Evolutionary conservation across 805 yeast genomes (phyloP).

Genomic region (Ogataea ganodermae): DNA sequence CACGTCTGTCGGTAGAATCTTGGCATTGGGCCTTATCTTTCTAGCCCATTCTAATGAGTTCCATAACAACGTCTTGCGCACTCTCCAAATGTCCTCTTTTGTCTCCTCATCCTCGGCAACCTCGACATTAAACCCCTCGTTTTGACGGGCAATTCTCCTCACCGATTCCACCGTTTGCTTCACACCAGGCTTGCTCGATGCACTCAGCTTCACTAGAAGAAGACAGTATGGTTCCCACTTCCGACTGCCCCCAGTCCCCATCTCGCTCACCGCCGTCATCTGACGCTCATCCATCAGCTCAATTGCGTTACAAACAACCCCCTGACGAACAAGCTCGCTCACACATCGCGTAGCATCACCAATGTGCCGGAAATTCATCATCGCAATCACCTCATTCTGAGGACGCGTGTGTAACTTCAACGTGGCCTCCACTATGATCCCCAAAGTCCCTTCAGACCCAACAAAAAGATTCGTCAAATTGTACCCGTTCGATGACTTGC

Average conservation of each 20-base stretch:
- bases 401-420: conserved; percentile 69
- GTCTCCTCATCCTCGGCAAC: conserved; percentile 66
- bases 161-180: conserved; percentile 50
- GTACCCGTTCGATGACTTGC: conserved; percentile 79
- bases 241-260: conserved; percentile 39
- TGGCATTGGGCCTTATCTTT: conserved; percentile 40
- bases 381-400: conserved; percentile 62
- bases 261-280: conserved; percentile 64
- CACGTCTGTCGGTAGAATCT: conserved; percentile 78
- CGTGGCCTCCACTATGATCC: conserved; percentile 77
- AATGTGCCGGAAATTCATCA: conserved; percentile 67
- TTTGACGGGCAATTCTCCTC: conserved; percentile 49
- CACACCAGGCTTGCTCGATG: conserved; percentile 38
- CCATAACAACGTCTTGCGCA: conserved; percentile 71
- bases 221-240: conserved; percentile 36
- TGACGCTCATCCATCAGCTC: conserved; percentile 73
- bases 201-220: conserved; percentile 65
- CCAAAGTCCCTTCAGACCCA: conserved; percentile 81
- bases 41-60: conserved; percentile 67
- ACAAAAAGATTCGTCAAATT: conserved; percentile 73
- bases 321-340: conserved; percentile 57
- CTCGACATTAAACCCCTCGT: conserved; percentile 58
- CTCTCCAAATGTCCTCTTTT: conserved; percentile 70
- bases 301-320: conserved; percentile 71
- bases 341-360: conserved; percentile 74